These are phyloP conservation scores for Irpex sp. DNA, from an alignment of 1,284 basidiomycete genomes.

Conservation along the genomic window DNA sequence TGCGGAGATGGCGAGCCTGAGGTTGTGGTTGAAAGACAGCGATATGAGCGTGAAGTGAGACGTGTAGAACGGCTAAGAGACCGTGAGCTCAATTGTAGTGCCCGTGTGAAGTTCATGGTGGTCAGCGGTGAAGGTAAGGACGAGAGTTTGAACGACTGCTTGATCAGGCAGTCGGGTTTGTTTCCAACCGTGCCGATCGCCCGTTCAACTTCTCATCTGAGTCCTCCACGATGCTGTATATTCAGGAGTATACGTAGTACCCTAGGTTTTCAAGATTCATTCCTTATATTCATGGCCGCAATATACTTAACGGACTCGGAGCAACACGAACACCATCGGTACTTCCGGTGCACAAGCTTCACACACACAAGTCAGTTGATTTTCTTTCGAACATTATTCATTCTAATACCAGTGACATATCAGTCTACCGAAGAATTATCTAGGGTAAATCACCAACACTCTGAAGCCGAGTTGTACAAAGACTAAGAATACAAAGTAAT, in stretches of 20 bases:
- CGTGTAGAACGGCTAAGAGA: background rate
- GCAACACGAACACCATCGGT: too few relatives aligned
- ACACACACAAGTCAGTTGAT: too few relatives aligned
- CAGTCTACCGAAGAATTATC: background rate
- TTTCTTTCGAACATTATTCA: too few relatives aligned
- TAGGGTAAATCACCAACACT: background rate
- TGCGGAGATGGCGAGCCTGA: conserved; percentile 4
- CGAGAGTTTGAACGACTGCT: background rate
- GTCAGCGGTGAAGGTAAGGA: background rate
- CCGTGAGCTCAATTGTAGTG: background rate
- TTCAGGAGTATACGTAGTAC: too few relatives aligned
- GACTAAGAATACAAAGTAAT: background rate
- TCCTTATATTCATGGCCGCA: too few relatives aligned
- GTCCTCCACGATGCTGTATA: too few relatives aligned
- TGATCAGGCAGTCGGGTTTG: background rate
- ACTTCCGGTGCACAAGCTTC: too few relatives aligned
- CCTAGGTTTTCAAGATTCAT: too few relatives aligned
- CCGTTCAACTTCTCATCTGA: too few relatives aligned
- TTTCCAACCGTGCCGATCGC: background rate
- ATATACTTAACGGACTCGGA: too few relatives aligned
- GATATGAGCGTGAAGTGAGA: background rate
- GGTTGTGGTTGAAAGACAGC: background rate
- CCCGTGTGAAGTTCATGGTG: background rate
- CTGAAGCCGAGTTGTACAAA: background rate
- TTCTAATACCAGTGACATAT: background rate